Evolutionary conservation across 2,329 filamentous ascomycete species (phyloP).

Genomic region (Aspergillus bombycis): DNA sequence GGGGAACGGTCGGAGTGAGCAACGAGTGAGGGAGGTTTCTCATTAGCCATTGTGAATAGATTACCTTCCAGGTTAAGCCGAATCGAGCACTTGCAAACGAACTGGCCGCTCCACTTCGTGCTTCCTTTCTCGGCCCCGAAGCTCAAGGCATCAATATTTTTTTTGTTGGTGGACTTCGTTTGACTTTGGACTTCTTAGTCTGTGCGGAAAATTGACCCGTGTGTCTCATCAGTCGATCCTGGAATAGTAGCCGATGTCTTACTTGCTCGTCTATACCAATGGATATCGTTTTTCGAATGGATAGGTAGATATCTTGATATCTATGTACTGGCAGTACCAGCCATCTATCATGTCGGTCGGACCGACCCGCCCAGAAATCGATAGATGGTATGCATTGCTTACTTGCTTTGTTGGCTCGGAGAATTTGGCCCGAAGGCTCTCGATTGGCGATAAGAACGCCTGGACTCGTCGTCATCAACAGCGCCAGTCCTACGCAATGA

Average conservation of each 20-base stretch:
- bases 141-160: conserved; percentile 13
- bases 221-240: neutral
- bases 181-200: neutral
- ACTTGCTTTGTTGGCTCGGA: conserved; percentile 1
- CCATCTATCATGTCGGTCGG: conserved; percentile 1
- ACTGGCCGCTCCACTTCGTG: neutral
- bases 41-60: neutral
- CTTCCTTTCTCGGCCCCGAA: conserved; percentile 1
- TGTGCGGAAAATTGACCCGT: neutral
- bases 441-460: neutral
- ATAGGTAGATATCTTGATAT: too few relatives aligned
- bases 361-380: conserved; percentile 2
- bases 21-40: neutral
- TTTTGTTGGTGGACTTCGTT: neutral
- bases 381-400: conserved; percentile 5
- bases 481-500: conserved; percentile 13
- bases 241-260: neutral
- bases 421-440: neutral
- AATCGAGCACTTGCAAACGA: neutral
- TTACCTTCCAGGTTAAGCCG: neutral
- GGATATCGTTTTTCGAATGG: too few relatives aligned
- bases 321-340: too few relatives aligned
- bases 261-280: neutral
- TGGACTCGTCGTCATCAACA: conserved; percentile 14
- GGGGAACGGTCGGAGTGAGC: neutral